Percentiles rank a stretch among this genome's conserved stretches.
Evolutionary conservation across 2,329 filamentous ascomycete species (phyloP).

Genomic region (Colletotrichum camelliae): DNA sequence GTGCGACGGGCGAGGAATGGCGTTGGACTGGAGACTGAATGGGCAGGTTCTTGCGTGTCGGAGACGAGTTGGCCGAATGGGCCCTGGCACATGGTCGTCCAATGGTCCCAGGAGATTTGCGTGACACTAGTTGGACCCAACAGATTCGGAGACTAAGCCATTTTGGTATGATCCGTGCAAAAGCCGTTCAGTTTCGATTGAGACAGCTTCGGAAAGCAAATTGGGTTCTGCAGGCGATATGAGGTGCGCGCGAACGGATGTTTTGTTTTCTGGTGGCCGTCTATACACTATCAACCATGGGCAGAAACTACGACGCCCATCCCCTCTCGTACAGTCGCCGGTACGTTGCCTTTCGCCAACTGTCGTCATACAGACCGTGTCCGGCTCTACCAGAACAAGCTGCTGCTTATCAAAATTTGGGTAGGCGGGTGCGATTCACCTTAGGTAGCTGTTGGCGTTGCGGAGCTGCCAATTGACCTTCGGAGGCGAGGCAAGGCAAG

Average conservation of each 20-base stretch:
- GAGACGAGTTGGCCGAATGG: not conserved
- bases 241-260: not conserved
- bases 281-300: not conserved
- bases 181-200: not conserved
- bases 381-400: not conserved
- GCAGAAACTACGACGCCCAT: not conserved
- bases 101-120: not conserved
- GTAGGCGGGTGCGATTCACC: not conserved
- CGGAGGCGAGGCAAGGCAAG: not conserved
- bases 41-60: conserved; percentile 3
- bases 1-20: not conserved
- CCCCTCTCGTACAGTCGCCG: not conserved
- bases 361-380: not conserved
- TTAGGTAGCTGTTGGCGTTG: not conserved
- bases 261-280: not conserved
- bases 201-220: not conserved
- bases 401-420: not conserved
- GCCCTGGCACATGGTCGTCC: not conserved
- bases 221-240: not conserved
- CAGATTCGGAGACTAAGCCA: conserved; percentile 11
- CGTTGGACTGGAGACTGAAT: not conserved
- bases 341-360: not conserved
- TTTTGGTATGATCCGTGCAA: not conserved
- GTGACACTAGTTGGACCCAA: conserved; percentile 12
- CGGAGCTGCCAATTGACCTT: not conserved